These are phyloP conservation scores for Metschnikowia lunata DNA, from an alignment of 805 yeast species.

Conservation along the genomic window DNA sequence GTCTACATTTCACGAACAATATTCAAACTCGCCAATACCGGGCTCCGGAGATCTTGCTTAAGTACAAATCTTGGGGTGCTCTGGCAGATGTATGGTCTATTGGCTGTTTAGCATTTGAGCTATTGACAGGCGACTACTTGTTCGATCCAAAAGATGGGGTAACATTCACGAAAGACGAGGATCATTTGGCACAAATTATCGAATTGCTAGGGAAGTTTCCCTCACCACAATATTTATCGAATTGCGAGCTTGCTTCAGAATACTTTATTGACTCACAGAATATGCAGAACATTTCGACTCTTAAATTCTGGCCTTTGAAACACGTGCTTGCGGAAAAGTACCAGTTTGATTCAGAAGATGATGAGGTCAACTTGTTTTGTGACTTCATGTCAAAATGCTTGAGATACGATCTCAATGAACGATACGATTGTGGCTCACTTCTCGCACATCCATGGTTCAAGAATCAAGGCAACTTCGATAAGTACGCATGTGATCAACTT, in stretches of 20 bases:
- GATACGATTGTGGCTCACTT: slow-evolving; percentile 54
- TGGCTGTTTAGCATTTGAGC: slow-evolving; percentile 86
- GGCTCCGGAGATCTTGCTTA: slow-evolving; percentile 66
- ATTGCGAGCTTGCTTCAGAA: slow-evolving; percentile 52
- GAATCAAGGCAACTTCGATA: slow-evolving; percentile 10
- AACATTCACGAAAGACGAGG: slow-evolving; percentile 84
- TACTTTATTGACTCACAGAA: slow-evolving; percentile 67
- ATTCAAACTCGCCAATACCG: slow-evolving; percentile 92
- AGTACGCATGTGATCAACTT: slow-evolving; percentile 18
- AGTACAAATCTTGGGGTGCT: slow-evolving; percentile 79
- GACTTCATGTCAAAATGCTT: slow-evolving; percentile 51
- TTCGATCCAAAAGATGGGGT: slow-evolving; percentile 85
- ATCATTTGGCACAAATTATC: slow-evolving; percentile 92
- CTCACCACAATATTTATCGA: slow-evolving; percentile 49
- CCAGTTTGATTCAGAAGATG: slow-evolving; percentile 43
- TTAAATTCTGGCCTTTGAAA: slow-evolving; percentile 85
- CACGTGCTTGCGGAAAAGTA: slow-evolving; percentile 85
- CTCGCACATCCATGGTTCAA: slow-evolving; percentile 50
- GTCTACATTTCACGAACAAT: slow-evolving; percentile 79
- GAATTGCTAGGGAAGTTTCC: slow-evolving; percentile 77
- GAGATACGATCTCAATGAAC: slow-evolving; percentile 41
- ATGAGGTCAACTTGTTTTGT: slow-evolving; percentile 35
- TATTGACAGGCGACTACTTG: slow-evolving; percentile 88
- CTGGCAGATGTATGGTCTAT: slow-evolving; percentile 95
- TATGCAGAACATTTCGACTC: slow-evolving; percentile 69